Evolutionary conservation across 768 basidiomycete species (phyloP), one percentile per base, ranked within the genome.

Genomic region (Hygrophorus russula): DNA sequence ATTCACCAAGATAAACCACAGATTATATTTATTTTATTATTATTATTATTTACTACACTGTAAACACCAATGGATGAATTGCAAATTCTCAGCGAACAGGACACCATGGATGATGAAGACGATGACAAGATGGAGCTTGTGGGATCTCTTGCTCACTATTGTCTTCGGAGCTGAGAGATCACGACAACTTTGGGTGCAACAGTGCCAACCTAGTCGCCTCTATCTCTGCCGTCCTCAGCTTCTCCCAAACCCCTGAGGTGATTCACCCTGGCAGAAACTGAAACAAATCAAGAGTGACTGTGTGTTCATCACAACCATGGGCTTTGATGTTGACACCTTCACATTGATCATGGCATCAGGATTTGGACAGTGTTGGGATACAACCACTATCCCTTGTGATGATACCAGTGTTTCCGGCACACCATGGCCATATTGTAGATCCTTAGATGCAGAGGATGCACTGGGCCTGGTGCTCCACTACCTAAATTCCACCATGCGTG

Each of bases 291-390:
- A 42, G 9, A 56, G 55, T 46, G 60, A 71, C 45, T 46, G 60
- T 1, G 67, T 63, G 4, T 71, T 60, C 46, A 71, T 73, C 20
- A 70, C 64, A 0, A 73, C 66, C 0, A 69, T 69, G 66, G 65
- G 67, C 1, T 60, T 68, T 46, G 56, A 69, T 54, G 56, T 60
- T 2, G 42, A 15, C 0, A 67, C 64, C 0, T 72, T 72, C 49
- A 2, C 53, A 1, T 44, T 39, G 12, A 51, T 71, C 3, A 50
- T 70, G 0, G 42, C 50, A 0, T 45, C 42, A 0, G 55, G 67
- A 4, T 73, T 73, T 53, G 53, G 41, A 10, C 40, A 47, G 4
- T 19, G 17, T 1, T 61, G 57, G 58, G 15, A 59, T 3, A 36
- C 30, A 1, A 51, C 36, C 9, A 44, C 65, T 2, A 68, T 70